phyloP scores from a whole-genome alignment of 352 stramenopile genomes.

The Pythium catenulatum region DNA sequence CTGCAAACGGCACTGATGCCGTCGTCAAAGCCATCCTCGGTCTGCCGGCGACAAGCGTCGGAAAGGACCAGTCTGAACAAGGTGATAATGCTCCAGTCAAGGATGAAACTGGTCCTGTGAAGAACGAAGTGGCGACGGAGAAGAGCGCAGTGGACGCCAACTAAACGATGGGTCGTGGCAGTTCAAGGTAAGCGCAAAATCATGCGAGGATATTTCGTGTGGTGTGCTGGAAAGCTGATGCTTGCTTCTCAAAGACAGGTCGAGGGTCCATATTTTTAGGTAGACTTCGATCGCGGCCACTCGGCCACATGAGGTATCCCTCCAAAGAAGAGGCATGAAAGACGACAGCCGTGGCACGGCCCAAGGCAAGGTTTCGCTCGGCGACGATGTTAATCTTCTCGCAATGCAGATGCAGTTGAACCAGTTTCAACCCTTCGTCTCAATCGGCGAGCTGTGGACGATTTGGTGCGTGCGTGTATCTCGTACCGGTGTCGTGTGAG shows the following conservation, averaged over 20 bases:
- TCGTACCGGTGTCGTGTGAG: too few relatives aligned
- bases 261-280: too few relatives aligned
- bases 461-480: constrained; percentile 80
- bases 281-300: too few relatives aligned
- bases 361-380: constrained; percentile 7
- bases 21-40: constrained; percentile 88
- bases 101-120: constrained; percentile 15
- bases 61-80: not conserved
- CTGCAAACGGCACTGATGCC: constrained; percentile 74
- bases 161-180: too few relatives aligned
- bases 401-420: constrained; percentile 81
- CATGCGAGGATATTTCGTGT: too few relatives aligned
- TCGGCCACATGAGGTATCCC: too few relatives aligned
- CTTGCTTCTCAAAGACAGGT: too few relatives aligned
- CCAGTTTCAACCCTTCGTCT: constrained; percentile 60
- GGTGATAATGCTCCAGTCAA: not conserved
- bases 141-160: too few relatives aligned
- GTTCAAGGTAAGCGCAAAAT: too few relatives aligned
- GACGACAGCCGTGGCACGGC: too few relatives aligned
- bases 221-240: too few relatives aligned
- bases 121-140: not conserved
- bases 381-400: constrained; percentile 67
- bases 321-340: too few relatives aligned
- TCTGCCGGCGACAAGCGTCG: not conserved
- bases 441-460: constrained; percentile 68